Evolutionary conservation across 306 rosid species (phyloP).

Genomic region (Citrullus amarus): DNA sequence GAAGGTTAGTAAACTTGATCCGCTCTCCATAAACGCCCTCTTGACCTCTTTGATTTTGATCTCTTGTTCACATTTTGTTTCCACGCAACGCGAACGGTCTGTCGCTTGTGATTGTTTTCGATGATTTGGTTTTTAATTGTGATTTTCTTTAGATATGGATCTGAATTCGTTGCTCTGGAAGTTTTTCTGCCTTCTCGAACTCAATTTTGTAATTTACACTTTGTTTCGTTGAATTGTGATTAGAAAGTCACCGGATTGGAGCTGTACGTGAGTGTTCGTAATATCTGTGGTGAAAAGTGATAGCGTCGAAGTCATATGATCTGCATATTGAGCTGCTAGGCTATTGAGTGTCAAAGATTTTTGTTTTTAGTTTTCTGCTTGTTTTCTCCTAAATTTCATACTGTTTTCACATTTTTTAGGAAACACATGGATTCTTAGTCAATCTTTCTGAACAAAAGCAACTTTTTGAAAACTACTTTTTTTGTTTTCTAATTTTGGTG

Average conservation of each 20-base stretch:
- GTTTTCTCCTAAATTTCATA: too few species aligned
- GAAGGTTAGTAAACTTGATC: conserved; percentile 31
- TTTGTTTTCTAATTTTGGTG: too few species aligned
- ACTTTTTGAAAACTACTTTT: too few species aligned
- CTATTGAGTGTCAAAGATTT: background rate
- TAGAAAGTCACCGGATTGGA: background rate
- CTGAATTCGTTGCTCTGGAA: background rate
- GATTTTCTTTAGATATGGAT: background rate
- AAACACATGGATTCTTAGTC: too few species aligned
- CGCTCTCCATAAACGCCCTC: background rate
- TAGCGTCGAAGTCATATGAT: background rate
- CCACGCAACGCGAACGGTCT: background rate
- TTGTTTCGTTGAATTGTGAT: background rate
- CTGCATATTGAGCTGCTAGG: background rate
- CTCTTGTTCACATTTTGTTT: background rate
- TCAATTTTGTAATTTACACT: background rate
- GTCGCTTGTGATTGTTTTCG: background rate
- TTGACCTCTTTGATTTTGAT: conserved; percentile 6
- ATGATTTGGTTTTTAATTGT: background rate
- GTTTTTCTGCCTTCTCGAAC: background rate
- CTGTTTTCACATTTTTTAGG: too few species aligned
- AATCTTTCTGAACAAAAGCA: too few species aligned
- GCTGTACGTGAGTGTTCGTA: background rate
- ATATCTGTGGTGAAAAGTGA: background rate
- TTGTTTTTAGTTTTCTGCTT: too few species aligned